Conservation (phyloP, 208 protist species). For the Crithidia expoeki region DNA sequence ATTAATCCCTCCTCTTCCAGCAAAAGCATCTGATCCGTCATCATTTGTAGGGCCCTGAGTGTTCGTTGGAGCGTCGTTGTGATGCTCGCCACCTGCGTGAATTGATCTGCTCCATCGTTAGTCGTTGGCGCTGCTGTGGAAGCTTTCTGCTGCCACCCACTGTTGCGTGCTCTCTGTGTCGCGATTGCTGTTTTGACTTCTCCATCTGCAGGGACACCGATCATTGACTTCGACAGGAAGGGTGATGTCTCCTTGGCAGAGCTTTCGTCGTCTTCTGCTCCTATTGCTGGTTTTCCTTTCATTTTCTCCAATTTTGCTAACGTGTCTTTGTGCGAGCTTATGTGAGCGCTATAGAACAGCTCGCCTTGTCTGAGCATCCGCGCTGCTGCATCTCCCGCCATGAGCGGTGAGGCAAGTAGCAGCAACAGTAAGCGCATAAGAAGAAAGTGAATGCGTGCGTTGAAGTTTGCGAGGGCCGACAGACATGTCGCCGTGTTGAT, state of each 20-base stretch:
- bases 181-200: too few relatives aligned
- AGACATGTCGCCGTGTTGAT: neutral
- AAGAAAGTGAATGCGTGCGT: conserved; percentile 4
- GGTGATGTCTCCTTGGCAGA: too few relatives aligned
- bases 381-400: conserved; percentile 17
- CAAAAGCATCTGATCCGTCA: neutral
- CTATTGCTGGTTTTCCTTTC: neutral
- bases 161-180: too few relatives aligned
- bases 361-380: conserved; percentile 2
- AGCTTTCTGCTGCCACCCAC: too few relatives aligned
- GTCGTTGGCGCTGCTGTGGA: too few relatives aligned
- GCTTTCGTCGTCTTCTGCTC: neutral
- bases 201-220: too few relatives aligned
- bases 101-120: neutral
- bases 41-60: neutral
- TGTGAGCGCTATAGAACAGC: neutral
- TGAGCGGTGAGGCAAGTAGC: conserved; percentile 16
- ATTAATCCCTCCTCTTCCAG: neutral
- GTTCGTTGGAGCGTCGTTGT: neutral
- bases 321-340: neutral
- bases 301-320: neutral
- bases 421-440: conserved; percentile 26
- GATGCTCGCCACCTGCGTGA: neutral
- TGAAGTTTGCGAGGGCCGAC: neutral
- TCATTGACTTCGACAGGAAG: too few relatives aligned